These are phyloP conservation scores for Puccinellia tenuiflora DNA, from an alignment of 176 grass and related monocot species.

Conservation along the genomic window DNA sequence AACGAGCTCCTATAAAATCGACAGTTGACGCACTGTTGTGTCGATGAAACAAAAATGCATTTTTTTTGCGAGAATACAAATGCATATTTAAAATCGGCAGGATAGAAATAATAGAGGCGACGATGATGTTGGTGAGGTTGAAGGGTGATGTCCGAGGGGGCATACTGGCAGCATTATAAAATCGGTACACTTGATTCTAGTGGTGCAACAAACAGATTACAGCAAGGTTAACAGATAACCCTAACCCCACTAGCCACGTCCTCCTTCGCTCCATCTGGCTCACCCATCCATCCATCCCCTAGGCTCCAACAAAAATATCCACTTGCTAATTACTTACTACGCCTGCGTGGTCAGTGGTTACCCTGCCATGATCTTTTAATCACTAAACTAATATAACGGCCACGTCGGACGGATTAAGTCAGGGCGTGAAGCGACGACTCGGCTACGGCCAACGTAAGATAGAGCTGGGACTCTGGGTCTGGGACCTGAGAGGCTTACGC, in stretches of 20 bases:
- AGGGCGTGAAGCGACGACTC: neutral
- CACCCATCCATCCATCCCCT: neutral
- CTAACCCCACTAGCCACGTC: constrained; percentile 20
- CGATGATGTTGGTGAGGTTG: no score
- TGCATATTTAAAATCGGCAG: no score
- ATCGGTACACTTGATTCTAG: neutral
- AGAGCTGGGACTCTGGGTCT: no score
- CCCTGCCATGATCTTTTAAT: neutral
- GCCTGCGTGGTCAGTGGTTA: neutral
- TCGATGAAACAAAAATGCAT: no score
- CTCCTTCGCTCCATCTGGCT: neutral
- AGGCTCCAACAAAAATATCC: neutral
- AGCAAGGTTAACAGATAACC: neutral
- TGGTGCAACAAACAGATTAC: neutral
- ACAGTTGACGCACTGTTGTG: neutral
- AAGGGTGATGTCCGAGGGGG: no score
- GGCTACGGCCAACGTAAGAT: neutral
- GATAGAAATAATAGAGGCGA: no score
- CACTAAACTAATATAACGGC: constrained; percentile 15
- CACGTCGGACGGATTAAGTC: constrained; percentile 26
- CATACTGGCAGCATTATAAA: no score
- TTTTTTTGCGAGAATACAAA: no score
- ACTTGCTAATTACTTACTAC: constrained; percentile 13
- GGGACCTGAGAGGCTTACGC: neutral
- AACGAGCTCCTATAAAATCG: neutral